phyloP scores from a whole-genome alignment of 192 early-diverging fungal genomes.

The Gaertneriomyces semiglobifer region DNA sequence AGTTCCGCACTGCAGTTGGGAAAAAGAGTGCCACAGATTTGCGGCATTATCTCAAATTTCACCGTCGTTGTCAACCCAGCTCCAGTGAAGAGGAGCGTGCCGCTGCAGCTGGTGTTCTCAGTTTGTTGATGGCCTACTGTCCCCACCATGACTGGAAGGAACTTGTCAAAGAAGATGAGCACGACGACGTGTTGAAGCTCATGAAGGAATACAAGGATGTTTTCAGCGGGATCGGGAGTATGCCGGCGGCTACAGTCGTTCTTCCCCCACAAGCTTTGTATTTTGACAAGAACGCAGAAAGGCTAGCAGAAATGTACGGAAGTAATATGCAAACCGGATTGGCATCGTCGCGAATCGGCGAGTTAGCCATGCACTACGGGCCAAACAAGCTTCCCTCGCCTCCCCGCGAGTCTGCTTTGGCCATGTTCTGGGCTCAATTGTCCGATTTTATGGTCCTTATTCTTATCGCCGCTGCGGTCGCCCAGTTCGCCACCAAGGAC shows the following conservation, averaged over 20 bases:
- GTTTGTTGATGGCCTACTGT: conserved; percentile 69
- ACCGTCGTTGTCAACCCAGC: conserved; percentile 66
- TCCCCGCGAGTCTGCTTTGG: conserved; percentile 61
- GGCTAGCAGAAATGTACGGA: conserved; percentile 80
- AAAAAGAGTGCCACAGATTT: conserved; percentile 77
- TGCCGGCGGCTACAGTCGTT: conserved; percentile 51
- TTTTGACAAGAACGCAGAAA: conserved; percentile 90
- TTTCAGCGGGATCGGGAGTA: conserved; percentile 32
- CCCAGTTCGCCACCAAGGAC: conserved; percentile 45
- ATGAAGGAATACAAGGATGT: conserved; percentile 61
- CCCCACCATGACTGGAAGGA: conserved; percentile 92
- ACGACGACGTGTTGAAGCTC: conserved; percentile 67
- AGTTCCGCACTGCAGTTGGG: conserved; percentile 81
- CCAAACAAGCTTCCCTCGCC: conserved; percentile 78
- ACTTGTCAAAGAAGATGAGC: conserved; percentile 76
- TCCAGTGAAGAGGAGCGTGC: conserved; percentile 69
- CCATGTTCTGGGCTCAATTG: conserved; percentile 82
- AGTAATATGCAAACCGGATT: conserved; percentile 68
- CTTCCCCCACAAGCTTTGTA: conserved; percentile 75
- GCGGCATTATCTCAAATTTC: conserved; percentile 70
- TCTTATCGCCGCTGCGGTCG: conserved; percentile 72
- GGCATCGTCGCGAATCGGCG: conserved; percentile 48
- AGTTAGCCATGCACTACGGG: conserved; percentile 77
- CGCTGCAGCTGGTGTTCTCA: conserved; percentile 73
- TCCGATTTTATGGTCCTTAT: conserved; percentile 95